Base-by-base conservation (phyloP, 306 rosid species). In the Pterocarpus santalinus region DNA sequence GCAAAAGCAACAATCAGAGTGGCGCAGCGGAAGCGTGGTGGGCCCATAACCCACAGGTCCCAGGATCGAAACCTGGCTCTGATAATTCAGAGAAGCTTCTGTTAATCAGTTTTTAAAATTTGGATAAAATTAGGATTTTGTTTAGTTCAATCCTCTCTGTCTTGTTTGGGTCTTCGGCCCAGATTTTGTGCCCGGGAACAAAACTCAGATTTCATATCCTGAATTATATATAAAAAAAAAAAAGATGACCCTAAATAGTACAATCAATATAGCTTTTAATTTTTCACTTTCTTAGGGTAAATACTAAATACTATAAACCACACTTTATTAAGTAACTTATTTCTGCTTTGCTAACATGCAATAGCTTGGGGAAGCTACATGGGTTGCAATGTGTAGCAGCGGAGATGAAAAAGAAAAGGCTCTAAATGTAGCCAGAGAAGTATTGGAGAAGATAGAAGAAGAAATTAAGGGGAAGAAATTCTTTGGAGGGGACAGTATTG, bases 401-500 rank as follows among this genome's bases (percentile, higher is more conserved):
- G 91, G 85, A 33, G 86, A 86, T 8, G 82, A 84, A 8, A 47
- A 84, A 51, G 80, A 84, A 79, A 80, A 41, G 36, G 80, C 86
- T 38, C 2, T 82, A 67, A 70, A 74, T 12, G 33, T n/a, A 60
- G 79, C 88, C 2, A 73, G 64, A 34, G 93, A 90, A 52, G 84
- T 76, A 47, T 6, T 73, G 65, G 88, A 87, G 75, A 78, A 46
- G 65, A 63, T 90, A 17, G 93, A 90, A 81, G 83, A 69, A 51
- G 86, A 79, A 69, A 67, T 83, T 13, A 85, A 81, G 51, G 87
- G 87, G 17, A 86, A 84, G 70, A 82, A 65, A 64, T 85, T 85
- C 70, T 86, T 87, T 53, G 88, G 88, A 79, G 93, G 93, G 4
- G 88, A 82, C 0, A 70, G 62, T 17, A 69, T 90, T 65, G 93